Evolutionary conservation across 441 rosid species (phyloP), one percentile per base, ranked within the genome.

Genomic region (Euphorbia neoarborescens): DNA sequence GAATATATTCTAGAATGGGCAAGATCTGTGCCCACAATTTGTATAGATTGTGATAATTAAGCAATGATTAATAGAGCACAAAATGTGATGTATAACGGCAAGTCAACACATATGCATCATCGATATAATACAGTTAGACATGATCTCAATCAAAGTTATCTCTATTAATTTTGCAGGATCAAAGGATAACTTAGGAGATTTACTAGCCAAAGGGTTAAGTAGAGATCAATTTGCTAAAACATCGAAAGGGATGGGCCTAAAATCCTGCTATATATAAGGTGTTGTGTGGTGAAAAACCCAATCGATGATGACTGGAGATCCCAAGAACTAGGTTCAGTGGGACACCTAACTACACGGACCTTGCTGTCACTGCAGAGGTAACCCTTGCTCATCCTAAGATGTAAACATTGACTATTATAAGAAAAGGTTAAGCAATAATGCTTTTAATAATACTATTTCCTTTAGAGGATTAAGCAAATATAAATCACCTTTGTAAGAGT

Each of bases 1-100:
- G 50, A 62, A 14, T 28, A 71, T 71, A 71, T 71, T 71, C 61
- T 46, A 28, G 7, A 2, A 15, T 71, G 44, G 73, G 46, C 58
- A 6, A 71, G 62, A 30, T 38, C 24, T 4, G 10, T 53, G 42
- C 6, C 28, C 5, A 14, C n/a, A 24, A 42, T 64, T 7, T 53
- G 37, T 32, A 65, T 72, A 12, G 28, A 48, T 63, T 72, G 22
- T 7, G 8, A 71, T 37, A 64, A n/a, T 54, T n/a, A 51, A 54
- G 2, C 0, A 30, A 22, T 37, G 35, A 63, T 63, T 46, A 28
- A 24, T 4, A 60, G 22, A 19, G 42, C 19, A 17, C 1, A 30
- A 5, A 62, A 10, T 19, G 3, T 28, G 3, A 50, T 22, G 0
- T 71, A 71, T 35, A 71, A 53, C 11, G 44, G 42, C 17, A 67